Evolutionary conservation across 306 rosid species (phyloP).

Genomic region (Herpetospermum pedunculosum): DNA sequence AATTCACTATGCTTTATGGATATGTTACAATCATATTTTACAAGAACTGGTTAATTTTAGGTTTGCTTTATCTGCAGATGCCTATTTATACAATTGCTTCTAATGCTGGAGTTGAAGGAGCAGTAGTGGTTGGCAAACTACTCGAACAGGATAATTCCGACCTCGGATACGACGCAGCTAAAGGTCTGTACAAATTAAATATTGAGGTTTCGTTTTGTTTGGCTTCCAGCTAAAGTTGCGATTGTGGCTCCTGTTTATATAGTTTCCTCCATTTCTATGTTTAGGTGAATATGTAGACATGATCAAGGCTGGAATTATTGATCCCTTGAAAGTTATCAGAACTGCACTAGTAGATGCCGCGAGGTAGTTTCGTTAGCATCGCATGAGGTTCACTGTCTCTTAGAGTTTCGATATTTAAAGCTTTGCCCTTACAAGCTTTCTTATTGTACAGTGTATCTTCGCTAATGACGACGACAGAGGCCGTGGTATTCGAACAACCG

Average conservation of each 20-base stretch:
- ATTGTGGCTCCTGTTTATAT: neutral
- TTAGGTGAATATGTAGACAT: conserved; percentile 45
- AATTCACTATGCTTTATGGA: neutral
- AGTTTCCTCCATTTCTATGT: neutral
- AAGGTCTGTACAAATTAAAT: conserved; percentile 20
- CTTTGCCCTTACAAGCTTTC: neutral
- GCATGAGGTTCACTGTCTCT: neutral
- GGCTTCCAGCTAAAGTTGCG: neutral
- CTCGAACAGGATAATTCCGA: conserved; percentile 38
- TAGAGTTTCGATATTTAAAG: neutral
- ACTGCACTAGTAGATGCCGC: conserved; percentile 51
- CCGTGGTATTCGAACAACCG: conserved; percentile 32
- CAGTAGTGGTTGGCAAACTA: conserved; percentile 36
- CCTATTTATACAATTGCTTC: conserved; percentile 41
- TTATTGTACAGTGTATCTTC: conserved; percentile 31
- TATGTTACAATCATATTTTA: neutral
- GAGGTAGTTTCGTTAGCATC: conserved; percentile 14
- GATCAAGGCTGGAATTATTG: conserved; percentile 44
- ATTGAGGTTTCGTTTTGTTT: neutral
- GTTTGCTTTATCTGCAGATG: conserved; percentile 17
- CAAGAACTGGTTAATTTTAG: neutral
- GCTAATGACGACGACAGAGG: conserved; percentile 39
- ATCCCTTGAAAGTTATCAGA: conserved; percentile 46
- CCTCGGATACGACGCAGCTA: conserved; percentile 40
- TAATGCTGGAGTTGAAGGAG: conserved; percentile 42